A percentile compares a stretch with the other conserved stretches of the same genome.
These are phyloP conservation scores for Rosa rugosa DNA, from an alignment of 306 rosid species.

Conservation along the genomic window DNA sequence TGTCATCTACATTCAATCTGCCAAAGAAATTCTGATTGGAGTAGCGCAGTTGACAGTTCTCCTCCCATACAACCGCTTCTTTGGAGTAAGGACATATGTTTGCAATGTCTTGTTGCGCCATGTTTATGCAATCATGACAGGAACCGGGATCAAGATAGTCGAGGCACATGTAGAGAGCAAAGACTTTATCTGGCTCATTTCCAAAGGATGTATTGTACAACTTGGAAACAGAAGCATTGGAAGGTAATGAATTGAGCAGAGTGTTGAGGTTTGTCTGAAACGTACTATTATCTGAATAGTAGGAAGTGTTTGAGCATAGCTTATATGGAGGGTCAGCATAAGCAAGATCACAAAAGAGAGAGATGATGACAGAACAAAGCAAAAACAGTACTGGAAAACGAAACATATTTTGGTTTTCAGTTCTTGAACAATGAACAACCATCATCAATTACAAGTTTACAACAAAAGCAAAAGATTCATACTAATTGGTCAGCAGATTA, in stretches of 20 bases:
- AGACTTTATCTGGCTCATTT: conserved; percentile 6
- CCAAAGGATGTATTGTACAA: conserved; percentile 15
- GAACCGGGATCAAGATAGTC: neutral
- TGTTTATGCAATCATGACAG: conserved; percentile 28
- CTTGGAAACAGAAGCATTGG: conserved; percentile 23
- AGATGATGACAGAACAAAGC: conserved; percentile 19
- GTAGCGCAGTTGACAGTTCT: conserved; percentile 53
- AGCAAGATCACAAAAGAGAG: conserved; percentile 7
- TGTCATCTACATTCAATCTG: conserved; percentile 30
- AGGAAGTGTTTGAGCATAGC: conserved; percentile 3
- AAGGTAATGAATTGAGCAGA: conserved; percentile 9
- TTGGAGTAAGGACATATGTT: conserved; percentile 40
- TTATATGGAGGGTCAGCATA: conserved; percentile 19
- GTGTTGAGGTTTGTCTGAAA: conserved; percentile 23
- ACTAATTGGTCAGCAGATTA: neutral
- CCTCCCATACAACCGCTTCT: conserved; percentile 63
- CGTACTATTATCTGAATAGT: neutral
- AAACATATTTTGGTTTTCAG: conserved; percentile 10
- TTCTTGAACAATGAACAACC: neutral
- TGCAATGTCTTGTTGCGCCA: conserved; percentile 29
- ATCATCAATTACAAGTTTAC: neutral
- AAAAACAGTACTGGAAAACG: conserved; percentile 15
- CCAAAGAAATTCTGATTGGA: conserved; percentile 50
- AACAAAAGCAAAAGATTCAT: neutral
- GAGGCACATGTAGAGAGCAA: conserved; percentile 27